Conservation (phyloP, 2,329 filamentous ascomycete genomes). For the Didymella sp. region DNA sequence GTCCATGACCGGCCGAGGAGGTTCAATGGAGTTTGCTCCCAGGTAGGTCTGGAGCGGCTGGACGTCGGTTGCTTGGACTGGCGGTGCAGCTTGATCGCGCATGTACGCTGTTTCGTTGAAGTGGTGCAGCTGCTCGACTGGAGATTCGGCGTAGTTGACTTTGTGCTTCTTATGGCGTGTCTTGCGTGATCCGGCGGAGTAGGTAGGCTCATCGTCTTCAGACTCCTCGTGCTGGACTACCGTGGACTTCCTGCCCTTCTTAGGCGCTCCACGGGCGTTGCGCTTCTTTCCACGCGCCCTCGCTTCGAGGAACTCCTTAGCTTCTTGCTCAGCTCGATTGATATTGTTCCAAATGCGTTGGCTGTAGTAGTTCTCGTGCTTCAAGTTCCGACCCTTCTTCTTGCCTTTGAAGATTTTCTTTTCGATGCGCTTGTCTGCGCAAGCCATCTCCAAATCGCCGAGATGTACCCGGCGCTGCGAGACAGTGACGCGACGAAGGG, state of each 20-base stretch:
- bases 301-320: background rate
- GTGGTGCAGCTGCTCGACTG: background rate
- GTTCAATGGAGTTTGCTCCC: background rate
- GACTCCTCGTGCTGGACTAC: conserved; percentile 2
- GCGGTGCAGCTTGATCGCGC: background rate
- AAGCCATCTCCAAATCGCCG: conserved; percentile 40
- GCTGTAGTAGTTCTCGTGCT: conserved; percentile 20
- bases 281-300: background rate
- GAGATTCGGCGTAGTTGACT: conserved; percentile 22
- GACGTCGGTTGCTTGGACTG: background rate
- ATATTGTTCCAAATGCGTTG: conserved; percentile 15
- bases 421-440: conserved; percentile 30
- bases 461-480: conserved; percentile 37
- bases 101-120: background rate
- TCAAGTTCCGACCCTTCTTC: conserved; percentile 7
- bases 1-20: background rate
- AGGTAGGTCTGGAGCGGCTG: conserved; percentile 5
- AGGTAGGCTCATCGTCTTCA: conserved; percentile 5
- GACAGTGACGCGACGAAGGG: conserved; percentile 28
- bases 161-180: conserved; percentile 21
- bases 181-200: conserved; percentile 4
- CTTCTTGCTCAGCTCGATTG: conserved; percentile 8
- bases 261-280: background rate
- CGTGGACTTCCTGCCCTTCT: conserved; percentile 6
- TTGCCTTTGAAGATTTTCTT: conserved; percentile 13